Base-by-base conservation (phyloP, 352 stramenopile genomes). In the Pythium graminicola region DNA sequence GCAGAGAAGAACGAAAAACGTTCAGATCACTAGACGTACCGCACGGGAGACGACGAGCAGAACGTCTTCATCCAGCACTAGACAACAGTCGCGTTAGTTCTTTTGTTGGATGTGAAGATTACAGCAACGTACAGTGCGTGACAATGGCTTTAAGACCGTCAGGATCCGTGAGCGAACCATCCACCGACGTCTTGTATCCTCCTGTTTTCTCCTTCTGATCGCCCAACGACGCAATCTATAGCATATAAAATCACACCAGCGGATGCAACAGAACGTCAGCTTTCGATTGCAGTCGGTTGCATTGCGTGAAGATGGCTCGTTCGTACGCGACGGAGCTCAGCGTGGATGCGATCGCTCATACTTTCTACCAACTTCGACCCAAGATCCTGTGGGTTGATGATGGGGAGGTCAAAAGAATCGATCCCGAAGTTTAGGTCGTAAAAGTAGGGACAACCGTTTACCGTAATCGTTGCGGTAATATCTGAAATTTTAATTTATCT, bases 21-120 rank as follows among this genome's bases (percentile, higher is more conserved):
- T 3, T 6, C 2, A 49, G 26, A 9, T 32, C n/a, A n/a, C n/a
- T n/a, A 14, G 13, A 42, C 50, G 13, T 69, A 86, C 78, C 39
- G 81, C 71, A 33, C 82, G 80, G 1, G 82, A 89, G 24, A 91
- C 78, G 20, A 89, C 80, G 16, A 93, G 63, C 32, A 83, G 53
- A 16, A 91, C 82, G 61, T 88, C 71, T 59, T 93, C 82, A 42
- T 78, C 73, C 35, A 93, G 62, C 51, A 90, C 81, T 92, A 43
- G 5, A 27, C 4, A 24, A 2, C 10, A 53, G n/a, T 6, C 19
- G 44, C 26, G 26, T 31, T 7, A 32, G 40, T 5, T 28, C 16
- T 6, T 48, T 9, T 50, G 10, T 29, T 50, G 19, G 31, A 24
- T 7, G 17, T 5, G 31, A 3, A 28, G 10, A 54, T 33, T 9